phyloP scores from a whole-genome alignment of 305 asterid species.

The Fraxinus latifolia region DNA sequence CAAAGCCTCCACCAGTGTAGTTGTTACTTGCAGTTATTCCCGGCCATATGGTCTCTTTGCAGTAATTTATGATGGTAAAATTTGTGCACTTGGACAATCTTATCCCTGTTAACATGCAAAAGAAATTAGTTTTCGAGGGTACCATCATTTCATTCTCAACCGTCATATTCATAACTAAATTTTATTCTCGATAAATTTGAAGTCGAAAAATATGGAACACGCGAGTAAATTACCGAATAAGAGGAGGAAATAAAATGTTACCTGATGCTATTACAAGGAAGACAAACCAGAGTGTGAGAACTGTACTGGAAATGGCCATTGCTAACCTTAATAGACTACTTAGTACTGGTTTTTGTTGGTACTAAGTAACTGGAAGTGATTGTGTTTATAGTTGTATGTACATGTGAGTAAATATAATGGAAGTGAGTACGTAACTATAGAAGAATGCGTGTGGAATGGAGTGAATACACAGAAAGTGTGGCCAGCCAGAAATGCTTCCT shows the following conservation, averaged over 20 bases:
- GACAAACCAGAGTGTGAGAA: slow-evolving; percentile 23
- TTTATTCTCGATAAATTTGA: background rate
- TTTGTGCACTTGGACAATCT: slow-evolving; percentile 33
- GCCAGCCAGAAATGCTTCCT: slow-evolving; percentile 42
- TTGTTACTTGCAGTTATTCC: slow-evolving; percentile 49
- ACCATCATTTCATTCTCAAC: background rate
- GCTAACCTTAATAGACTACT: background rate
- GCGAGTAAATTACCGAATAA: background rate
- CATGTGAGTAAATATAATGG: background rate
- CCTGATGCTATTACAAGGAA: slow-evolving; percentile 43
- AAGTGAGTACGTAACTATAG: slow-evolving; percentile 6
- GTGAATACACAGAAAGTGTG: slow-evolving; percentile 18
- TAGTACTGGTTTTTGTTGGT: background rate
- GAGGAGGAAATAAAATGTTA: slow-evolving; percentile 8
- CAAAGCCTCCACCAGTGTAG: slow-evolving; percentile 51
- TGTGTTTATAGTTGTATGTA: background rate
- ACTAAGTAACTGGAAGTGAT: background rate
- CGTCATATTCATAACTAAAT: background rate
- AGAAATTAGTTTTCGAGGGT: background rate
- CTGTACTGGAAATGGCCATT: slow-evolving; percentile 30
- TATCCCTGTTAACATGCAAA: slow-evolving; percentile 29
- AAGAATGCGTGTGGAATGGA: slow-evolving; percentile 51
- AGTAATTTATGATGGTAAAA: slow-evolving; percentile 50
- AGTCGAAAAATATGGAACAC: background rate
- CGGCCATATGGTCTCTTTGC: slow-evolving; percentile 66